Conservation (phyloP, 1,284 basidiomycete genomes). For the Leccinum solheimii region DNA sequence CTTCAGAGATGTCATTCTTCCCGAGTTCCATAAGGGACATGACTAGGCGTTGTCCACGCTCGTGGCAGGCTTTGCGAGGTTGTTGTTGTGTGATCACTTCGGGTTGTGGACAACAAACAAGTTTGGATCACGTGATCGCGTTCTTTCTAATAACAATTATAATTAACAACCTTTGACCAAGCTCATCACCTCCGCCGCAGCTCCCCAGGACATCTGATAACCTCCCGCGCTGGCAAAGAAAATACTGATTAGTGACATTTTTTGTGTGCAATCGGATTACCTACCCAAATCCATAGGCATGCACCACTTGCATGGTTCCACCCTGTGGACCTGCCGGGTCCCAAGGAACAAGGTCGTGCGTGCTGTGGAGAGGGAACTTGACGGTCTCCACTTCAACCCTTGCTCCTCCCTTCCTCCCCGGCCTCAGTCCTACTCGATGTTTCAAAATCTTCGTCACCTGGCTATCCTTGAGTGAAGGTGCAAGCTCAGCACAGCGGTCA, state of each 20-base stretch:
- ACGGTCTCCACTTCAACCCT: constrained; percentile 56
- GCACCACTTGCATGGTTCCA: constrained; percentile 49
- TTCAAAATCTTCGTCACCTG: constrained; percentile 46
- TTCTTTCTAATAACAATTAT: constrained; percentile 6
- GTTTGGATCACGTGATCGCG: constrained; percentile 34
- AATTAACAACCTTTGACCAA: constrained; percentile 27
- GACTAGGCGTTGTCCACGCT: constrained; percentile 16
- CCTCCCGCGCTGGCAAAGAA: constrained; percentile 43
- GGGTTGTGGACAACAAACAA: constrained; percentile 25
- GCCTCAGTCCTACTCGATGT: constrained; percentile 66
- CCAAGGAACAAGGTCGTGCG: constrained; percentile 33
- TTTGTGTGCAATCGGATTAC: constrained; percentile 17
- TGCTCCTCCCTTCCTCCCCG: constrained; percentile 55
- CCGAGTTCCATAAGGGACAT: constrained; percentile 65
- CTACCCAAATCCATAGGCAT: constrained; percentile 66
- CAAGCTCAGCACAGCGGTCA: constrained; percentile 41
- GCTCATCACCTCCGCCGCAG: constrained; percentile 43
- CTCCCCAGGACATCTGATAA: constrained; percentile 58
- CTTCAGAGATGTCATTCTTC: constrained; percentile 59
- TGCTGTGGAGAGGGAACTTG: constrained; percentile 38
- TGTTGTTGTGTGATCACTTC: constrained; percentile 11
- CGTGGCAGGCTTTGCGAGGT: constrained; percentile 15
- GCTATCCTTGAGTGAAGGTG: constrained; percentile 39
- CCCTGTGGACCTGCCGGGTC: constrained; percentile 16
- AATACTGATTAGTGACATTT: constrained; percentile 2